phyloP scores from a whole-genome alignment of 2,329 filamentous ascomycete species.

The Penicillium sp. region DNA sequence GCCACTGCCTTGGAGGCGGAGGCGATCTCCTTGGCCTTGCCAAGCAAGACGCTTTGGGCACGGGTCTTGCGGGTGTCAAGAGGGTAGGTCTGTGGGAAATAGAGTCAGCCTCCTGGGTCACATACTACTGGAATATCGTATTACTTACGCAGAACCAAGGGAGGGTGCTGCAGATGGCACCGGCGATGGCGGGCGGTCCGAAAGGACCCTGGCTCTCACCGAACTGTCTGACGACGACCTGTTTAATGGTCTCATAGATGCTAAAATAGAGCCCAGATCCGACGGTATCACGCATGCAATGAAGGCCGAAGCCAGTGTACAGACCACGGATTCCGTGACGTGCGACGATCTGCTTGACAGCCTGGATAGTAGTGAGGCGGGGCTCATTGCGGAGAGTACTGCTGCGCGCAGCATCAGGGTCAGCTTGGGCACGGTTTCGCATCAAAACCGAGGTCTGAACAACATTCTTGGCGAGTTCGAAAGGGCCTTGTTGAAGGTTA shows the following conservation, averaged over 20 bases:
- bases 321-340: conserved; percentile 43
- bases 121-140: too few relatives aligned
- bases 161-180: conserved; percentile 45
- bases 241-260: conserved; percentile 46
- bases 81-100: conserved; percentile 40
- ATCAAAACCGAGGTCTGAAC: conserved; percentile 47
- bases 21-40: conserved; percentile 39
- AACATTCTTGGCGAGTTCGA: conserved; percentile 47
- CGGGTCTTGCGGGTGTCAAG: conserved; percentile 48
- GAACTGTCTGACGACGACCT: conserved; percentile 42
- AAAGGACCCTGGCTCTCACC: conserved; percentile 42
- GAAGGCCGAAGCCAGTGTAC: conserved; percentile 45
- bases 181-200: conserved; percentile 43
- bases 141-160: conserved; percentile 45
- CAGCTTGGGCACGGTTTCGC: conserved; percentile 38
- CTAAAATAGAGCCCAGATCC: conserved; percentile 46
- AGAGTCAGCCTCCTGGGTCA: background rate
- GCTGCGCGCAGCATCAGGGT: conserved; percentile 32
- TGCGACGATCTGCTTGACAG: conserved; percentile 41
- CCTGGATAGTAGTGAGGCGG: conserved; percentile 40
- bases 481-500: conserved; percentile 34
- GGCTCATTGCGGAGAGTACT: conserved; percentile 35
- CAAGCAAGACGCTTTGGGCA: conserved; percentile 44
- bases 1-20: conserved; percentile 39
- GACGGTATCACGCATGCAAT: conserved; percentile 43